phyloP scores from a whole-genome alignment of 495 filamentous ascomycete genomes.

The Melanomma pulvis-pyrius region DNA sequence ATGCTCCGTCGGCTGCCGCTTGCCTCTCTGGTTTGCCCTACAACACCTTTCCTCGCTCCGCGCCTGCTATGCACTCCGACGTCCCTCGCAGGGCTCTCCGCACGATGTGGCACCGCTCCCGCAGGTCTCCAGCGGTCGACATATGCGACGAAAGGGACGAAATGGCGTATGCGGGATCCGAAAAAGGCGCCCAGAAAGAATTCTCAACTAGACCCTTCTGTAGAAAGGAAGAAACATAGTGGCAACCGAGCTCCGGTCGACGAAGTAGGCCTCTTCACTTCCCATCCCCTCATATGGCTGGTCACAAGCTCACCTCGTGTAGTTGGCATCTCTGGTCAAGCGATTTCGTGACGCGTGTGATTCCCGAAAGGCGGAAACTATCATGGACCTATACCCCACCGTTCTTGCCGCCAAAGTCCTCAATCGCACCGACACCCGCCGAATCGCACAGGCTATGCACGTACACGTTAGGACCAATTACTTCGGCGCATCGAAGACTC shows the following conservation, averaged over 20 bases:
- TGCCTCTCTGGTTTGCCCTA: conserved; percentile 28
- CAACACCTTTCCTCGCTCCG: conserved; percentile 31
- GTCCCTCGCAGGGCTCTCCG: not conserved
- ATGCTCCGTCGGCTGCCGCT: conserved; percentile 31
- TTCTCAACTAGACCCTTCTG: not conserved
- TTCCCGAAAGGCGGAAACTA: not conserved
- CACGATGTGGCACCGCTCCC: not conserved
- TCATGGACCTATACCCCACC: conserved; percentile 22
- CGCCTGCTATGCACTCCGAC: conserved; percentile 10
- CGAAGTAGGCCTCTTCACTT: not conserved
- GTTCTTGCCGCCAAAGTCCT: not conserved
- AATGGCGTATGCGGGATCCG: not conserved
- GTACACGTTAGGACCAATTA: not conserved
- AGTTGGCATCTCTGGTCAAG: not conserved
- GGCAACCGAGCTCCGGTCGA: not conserved
- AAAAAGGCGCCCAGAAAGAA: not conserved
- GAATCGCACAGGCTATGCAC: conserved; percentile 28
- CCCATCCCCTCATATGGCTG: not conserved
- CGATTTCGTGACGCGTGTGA: not conserved
- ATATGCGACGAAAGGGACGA: not conserved
- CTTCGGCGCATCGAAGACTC: not conserved
- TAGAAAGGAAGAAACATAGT: not conserved
- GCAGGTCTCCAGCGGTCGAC: not conserved
- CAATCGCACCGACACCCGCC: conserved; percentile 8
- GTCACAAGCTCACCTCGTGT: not conserved